These are phyloP conservation scores for Narthecium ossifragum DNA, from an alignment of 106 monocot species.

Conservation along the genomic window DNA sequence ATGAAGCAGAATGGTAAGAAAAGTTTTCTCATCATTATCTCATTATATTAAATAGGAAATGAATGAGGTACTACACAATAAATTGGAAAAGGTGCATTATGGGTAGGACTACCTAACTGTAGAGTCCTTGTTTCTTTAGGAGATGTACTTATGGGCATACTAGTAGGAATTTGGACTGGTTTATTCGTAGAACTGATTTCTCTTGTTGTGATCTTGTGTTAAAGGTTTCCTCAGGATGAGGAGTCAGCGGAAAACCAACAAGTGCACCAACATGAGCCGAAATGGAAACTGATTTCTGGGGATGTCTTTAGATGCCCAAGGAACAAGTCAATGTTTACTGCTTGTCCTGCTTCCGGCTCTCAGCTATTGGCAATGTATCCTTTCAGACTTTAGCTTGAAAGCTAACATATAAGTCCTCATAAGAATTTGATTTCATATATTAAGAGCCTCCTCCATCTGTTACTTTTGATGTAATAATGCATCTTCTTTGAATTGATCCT, in stretches of 20 bases:
- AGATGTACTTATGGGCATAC: neutral
- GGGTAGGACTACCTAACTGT: neutral
- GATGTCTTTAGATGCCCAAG: slow-evolving; percentile 38
- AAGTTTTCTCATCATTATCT: too few relatives aligned
- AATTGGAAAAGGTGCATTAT: too few relatives aligned
- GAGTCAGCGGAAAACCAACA: slow-evolving; percentile 26
- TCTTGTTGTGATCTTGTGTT: too few relatives aligned
- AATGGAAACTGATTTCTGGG: slow-evolving; percentile 31
- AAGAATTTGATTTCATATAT: too few relatives aligned
- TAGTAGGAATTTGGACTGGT: neutral
- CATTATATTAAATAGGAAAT: too few relatives aligned
- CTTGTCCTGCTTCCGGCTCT: slow-evolving; percentile 26
- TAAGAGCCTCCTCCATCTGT: too few relatives aligned
- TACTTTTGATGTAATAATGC: neutral
- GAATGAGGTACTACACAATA: too few relatives aligned
- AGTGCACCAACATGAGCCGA: slow-evolving; percentile 28
- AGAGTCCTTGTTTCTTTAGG: neutral
- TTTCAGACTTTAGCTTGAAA: neutral
- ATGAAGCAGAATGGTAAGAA: too few relatives aligned
- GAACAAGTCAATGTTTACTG: slow-evolving; percentile 32
- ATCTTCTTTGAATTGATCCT: too few relatives aligned
- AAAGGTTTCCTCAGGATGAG: slow-evolving; percentile 25
- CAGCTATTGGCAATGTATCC: slow-evolving; percentile 26
- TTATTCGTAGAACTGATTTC: neutral
- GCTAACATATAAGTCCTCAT: neutral